These are phyloP conservation scores for Candida ascalaphidarum DNA, from an alignment of 805 yeast genomes.

Conservation along the genomic window DNA sequence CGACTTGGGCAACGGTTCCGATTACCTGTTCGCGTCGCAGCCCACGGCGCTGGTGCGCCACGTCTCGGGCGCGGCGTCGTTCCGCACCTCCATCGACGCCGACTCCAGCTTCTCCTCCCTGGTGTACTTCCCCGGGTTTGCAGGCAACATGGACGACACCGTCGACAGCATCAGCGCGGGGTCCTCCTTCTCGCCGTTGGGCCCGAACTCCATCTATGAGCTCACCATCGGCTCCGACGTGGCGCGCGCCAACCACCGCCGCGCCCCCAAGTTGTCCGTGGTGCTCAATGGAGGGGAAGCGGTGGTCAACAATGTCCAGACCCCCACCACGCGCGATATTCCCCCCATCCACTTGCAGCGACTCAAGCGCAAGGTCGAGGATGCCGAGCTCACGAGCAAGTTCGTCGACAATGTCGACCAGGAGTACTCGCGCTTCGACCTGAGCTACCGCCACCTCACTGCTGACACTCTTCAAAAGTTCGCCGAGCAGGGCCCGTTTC, in stretches of 20 bases:
- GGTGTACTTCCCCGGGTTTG: conserved; percentile 13
- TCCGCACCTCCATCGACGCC: conserved; percentile 22
- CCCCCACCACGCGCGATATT: conserved; percentile 77
- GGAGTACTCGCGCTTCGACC: conserved; percentile 28
- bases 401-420: conserved; percentile 11
- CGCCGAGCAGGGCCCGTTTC: conserved; percentile 7
- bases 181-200: conserved; percentile 47
- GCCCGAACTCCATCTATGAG: conserved; percentile 72
- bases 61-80: conserved; percentile 9
- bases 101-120: conserved; percentile 22
- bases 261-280: conserved; percentile 24
- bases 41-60: not conserved
- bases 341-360: conserved; percentile 61
- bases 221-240: conserved; percentile 54
- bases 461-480: conserved; percentile 26
- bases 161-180: too few relatives aligned
- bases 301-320: conserved; percentile 35
- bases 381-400: conserved; percentile 10
- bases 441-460: conserved; percentile 27
- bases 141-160: conserved; percentile 9
- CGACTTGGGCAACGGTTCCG: conserved; percentile 21
- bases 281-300: conserved; percentile 36
- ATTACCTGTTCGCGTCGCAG: conserved; percentile 7
- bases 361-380: conserved; percentile 15
- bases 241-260: conserved; percentile 26